Percentiles rank a stretch among this genome's conserved stretches.
Evolutionary conservation across 75 land plant species (phyloP).

Genomic region (Chamaecyparis obtusa): DNA sequence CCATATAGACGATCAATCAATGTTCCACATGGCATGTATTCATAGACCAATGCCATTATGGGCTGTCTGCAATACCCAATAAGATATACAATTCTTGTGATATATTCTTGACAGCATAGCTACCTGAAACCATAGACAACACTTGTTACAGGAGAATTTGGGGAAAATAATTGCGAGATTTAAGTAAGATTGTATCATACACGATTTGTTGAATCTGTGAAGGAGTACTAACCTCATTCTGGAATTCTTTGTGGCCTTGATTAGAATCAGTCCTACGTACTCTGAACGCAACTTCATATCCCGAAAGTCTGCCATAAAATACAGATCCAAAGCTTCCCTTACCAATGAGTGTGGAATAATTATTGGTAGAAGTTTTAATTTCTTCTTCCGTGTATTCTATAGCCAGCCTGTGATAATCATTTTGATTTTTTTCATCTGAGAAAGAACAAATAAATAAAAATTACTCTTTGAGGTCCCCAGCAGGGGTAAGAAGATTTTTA

Average conservation of each 20-base stretch:
- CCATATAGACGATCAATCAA: too few species aligned
- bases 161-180: too few species aligned
- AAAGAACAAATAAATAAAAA: background rate
- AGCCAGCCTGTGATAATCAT: background rate
- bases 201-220: background rate
- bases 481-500: too few species aligned
- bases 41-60: too few species aligned
- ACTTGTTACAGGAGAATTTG: background rate
- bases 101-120: constrained; percentile 66
- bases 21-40: too few species aligned
- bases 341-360: background rate
- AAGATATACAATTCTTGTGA: constrained; percentile 76
- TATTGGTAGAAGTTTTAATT: background rate
- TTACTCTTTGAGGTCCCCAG: too few species aligned
- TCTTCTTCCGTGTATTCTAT: background rate
- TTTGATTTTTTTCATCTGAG: background rate
- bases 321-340: background rate
- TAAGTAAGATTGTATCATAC: too few species aligned
- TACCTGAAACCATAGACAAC: background rate
- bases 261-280: background rate
- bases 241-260: background rate
- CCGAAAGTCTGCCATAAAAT: background rate
- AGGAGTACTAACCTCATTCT: background rate
- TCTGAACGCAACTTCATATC: background rate
- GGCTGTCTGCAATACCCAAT: constrained; percentile 68